Conservation (phyloP, 306 rosid genomes). For the Fragaria ananassa region DNA sequence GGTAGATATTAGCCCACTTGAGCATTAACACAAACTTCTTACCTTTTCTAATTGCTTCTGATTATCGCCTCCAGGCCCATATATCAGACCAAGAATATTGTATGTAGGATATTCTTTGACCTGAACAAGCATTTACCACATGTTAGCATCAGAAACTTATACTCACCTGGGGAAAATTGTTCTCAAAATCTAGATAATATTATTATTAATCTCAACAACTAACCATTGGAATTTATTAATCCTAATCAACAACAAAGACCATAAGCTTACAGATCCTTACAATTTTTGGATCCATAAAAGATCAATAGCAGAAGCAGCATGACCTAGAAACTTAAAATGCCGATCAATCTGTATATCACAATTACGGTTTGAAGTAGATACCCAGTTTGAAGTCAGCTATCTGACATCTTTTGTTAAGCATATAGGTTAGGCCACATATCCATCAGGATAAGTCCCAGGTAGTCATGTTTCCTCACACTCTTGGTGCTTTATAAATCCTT, state of each 20-base stretch:
- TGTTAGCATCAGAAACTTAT: conserved; percentile 4
- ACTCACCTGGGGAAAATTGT: neutral
- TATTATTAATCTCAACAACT: neutral
- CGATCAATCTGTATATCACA: neutral
- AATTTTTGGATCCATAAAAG: neutral
- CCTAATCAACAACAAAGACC: neutral
- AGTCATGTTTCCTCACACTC: neutral
- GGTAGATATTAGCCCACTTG: neutral
- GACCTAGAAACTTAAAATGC: neutral
- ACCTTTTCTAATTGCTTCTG: conserved; percentile 85
- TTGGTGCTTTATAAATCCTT: neutral
- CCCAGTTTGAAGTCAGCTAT: neutral
- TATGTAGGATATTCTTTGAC: conserved; percentile 72
- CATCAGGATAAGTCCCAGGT: neutral
- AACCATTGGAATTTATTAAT: neutral
- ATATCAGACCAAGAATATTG: conserved; percentile 71
- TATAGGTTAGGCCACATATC: neutral
- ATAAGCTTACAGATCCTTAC: neutral
- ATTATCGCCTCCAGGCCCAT: conserved; percentile 79
- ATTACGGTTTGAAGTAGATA: neutral
- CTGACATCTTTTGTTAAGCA: neutral
- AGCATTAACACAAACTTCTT: conserved; percentile 22
- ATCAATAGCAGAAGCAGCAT: neutral
- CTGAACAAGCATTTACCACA: conserved; percentile 45
- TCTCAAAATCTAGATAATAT: neutral